Percentiles rank a stretch among this genome's conserved stretches.
Conservation (phyloP, 495 filamentous ascomycete species). For the Penicillium cinerascens region DNA sequence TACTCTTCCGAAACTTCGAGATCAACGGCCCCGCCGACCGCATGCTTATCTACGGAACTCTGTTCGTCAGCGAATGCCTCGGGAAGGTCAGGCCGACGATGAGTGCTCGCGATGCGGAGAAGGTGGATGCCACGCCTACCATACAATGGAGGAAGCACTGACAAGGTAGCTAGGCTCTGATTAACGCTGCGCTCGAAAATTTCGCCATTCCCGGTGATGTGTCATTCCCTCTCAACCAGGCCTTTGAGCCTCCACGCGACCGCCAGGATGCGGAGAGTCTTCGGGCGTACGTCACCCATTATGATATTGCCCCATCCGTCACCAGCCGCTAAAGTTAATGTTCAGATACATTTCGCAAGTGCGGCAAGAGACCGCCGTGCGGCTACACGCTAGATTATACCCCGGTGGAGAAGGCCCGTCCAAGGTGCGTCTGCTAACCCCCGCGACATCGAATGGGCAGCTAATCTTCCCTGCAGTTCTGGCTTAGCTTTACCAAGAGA, state of each 20-base stretch:
- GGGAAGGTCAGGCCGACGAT: constrained; percentile 74
- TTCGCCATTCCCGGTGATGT: constrained; percentile 96
- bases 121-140: constrained; percentile 37
- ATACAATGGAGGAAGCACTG: background rate
- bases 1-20: constrained; percentile 98
- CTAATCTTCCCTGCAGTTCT: constrained; percentile 58
- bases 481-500: constrained; percentile 96
- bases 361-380: constrained; percentile 79
- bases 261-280: constrained; percentile 85
- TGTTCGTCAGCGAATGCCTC: constrained; percentile 87
- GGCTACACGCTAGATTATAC: constrained; percentile 82
- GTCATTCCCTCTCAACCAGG: constrained; percentile 87
- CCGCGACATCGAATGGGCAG: background rate
- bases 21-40: constrained; percentile 96
- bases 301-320: background rate
- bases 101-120: constrained; percentile 56
- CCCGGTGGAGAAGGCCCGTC: constrained; percentile 78
- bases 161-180: constrained; percentile 49
- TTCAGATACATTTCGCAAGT: constrained; percentile 76
- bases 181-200: constrained; percentile 77
- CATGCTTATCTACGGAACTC: constrained; percentile 91
- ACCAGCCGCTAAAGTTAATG: constrained; percentile 9
- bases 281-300: constrained; percentile 53
- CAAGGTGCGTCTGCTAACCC: constrained; percentile 54
- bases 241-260: constrained; percentile 74